Evolutionary conservation across 169 alveolate species (phyloP), one percentile per base, ranked within the genome.

Genomic region (Fabrea salina): DNA sequence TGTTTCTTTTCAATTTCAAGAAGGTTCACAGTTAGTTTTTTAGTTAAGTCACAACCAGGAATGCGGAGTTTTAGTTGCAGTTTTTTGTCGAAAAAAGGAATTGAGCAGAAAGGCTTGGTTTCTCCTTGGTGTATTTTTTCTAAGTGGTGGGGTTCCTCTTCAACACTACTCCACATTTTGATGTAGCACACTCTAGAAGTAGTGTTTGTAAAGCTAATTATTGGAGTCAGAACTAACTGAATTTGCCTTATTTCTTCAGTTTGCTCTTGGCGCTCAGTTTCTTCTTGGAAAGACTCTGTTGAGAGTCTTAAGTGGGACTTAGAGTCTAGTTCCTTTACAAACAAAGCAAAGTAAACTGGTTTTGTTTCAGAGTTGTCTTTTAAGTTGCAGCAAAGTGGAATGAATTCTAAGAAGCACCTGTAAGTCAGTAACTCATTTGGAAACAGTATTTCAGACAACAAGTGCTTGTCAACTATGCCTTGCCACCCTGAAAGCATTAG

Each of bases 171-270:
- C 1, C 47, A 47, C n/a, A 35, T 37, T 4, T n/a, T 22, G 2
- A 70, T 13, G 49, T 19, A 0, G 68, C 79, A 70, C 13, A 25
- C 16, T 50, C 16, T 70, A 0, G 67, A 25, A n/a, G 37, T 22
- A 70, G 67, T 50, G 32, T 70, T 70, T 2, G 75, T 64, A 40
- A 64, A 64, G 54, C 75, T 64, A 1, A 64, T 35, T 39, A 41
- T 41, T 22, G 56, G 19, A 22, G 75, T 64, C 0, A 64, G 35
- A 3, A 64, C n/a, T 5, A 64, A 30, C n/a, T 35, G 37, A 30
- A 16, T 64, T 64, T 64, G n/a, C n/a, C n/a, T n/a, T n/a, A n/a
- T n/a, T n/a, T n/a, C 32, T 37, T 40, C 35, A 37, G 54, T 22
- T 41, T 64, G 27, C n/a, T 16, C 75, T 16, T 64, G 49, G 30